These are phyloP conservation scores for Rhodotorula sp. DNA, from an alignment of 1,284 basidiomycete species.

Conservation along the genomic window DNA sequence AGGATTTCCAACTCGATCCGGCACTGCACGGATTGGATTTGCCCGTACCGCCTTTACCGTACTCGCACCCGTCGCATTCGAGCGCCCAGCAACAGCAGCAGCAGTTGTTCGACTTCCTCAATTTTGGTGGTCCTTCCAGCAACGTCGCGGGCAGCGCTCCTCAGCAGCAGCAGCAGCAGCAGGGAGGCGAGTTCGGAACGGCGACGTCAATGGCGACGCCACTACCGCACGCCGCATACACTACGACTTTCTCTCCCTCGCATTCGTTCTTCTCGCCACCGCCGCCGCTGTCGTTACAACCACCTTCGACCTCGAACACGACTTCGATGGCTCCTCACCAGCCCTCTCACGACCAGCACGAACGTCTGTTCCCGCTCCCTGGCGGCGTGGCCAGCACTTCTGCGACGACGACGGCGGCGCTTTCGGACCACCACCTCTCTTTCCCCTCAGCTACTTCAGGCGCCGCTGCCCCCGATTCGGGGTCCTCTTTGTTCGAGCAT, in stretches of 20 bases:
- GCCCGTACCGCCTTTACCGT: constrained; percentile 1
- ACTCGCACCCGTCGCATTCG: not conserved
- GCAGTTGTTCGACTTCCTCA: not conserved
- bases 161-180: not conserved
- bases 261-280: not conserved
- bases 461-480: no score
- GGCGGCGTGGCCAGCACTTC: not conserved
- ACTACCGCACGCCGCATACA: not conserved
- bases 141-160: no score
- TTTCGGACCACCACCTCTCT: no score
- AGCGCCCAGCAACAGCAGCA: not conserved
- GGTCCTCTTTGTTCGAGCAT: no score
- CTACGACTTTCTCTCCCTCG: not conserved
- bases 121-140: not conserved
- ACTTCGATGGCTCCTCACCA: not conserved
- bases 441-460: no score
- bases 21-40: not conserved
- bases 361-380: not conserved
- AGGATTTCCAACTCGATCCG: not conserved
- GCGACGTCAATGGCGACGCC: no score
- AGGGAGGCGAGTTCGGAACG: not conserved
- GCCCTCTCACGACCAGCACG: not conserved
- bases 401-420: not conserved
- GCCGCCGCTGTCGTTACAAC: not conserved
- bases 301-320: not conserved